Base-by-base conservation (phyloP, 2,329 filamentous ascomycete species). In the Fusarium sp. region DNA sequence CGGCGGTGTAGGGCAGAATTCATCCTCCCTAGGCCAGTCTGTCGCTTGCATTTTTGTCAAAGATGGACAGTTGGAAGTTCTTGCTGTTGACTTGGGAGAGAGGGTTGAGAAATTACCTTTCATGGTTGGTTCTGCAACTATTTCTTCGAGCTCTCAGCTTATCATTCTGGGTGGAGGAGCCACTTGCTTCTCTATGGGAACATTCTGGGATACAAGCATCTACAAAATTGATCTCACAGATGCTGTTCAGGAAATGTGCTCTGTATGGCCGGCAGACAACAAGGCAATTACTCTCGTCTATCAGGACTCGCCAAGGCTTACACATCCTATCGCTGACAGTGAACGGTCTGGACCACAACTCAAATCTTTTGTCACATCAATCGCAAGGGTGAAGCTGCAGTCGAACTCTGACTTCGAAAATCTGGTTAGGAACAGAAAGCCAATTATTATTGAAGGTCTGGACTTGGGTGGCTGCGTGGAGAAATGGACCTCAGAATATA, bases 121-220 rank as follows among this genome's bases (percentile, higher is more conserved):
- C 8, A 83, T 97, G 48, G 83, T 93, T 49, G 93, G 94, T 4
- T 85, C 89, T 55, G 88, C 88, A 6, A 81, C 85, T 10, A 77
- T 85, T 15, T 74, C 80, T 27, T 78, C 84, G 1, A 79, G 80
- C 40, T 79, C 82, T 29, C 78, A 84, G 18, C 72, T 94, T 5
- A 72, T 92, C 11, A 80, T 96, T 10, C 77, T 91, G 46, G 93
- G 93, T 2, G 94, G 94, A 17, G 94, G 93, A 36, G 93, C 91
- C 17, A 92, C 93, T 0, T 97, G 93, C 76, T 97, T 97, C 80
- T 94, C 92, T 0, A 97, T 97, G 85, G 94, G 94, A 2, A 92
- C 91, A 9, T 94, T 88, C 73, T 96, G 92, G 92, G 94, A 94
- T 49, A 83, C 84, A 31, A 87, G 87, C 2, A 81, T 84, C 14